Conservation (phyloP, 1,139 yeast genomes). For the Blastobotrys malaysiensis region DNA sequence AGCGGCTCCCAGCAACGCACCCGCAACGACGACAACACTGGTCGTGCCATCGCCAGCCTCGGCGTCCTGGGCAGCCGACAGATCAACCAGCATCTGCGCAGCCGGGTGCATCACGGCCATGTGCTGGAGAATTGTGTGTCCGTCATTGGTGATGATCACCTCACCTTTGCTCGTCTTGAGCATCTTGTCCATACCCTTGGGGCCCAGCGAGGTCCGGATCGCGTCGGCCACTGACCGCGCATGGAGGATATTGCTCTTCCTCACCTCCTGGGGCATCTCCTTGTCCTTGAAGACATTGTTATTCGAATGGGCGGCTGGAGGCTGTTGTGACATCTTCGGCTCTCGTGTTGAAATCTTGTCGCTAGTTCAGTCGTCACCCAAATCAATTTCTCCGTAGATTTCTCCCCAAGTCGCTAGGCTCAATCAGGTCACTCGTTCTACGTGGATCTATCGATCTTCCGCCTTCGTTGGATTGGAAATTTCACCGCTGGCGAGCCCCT, state of each 20-base stretch:
- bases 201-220: constrained; percentile 93
- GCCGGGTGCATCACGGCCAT: constrained; percentile 98
- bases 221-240: constrained; percentile 99
- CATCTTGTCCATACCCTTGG: constrained; percentile 99
- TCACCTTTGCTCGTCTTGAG: constrained; percentile 84
- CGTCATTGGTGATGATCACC: constrained; percentile 93
- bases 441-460: not conserved
- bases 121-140: constrained; percentile 87
- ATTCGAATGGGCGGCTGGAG: constrained; percentile 44
- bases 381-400: not conserved
- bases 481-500: not conserved
- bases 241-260: constrained; percentile 87
- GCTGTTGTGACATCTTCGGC: constrained; percentile 2
- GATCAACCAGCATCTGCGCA: constrained; percentile 95
- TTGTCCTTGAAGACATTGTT: constrained; percentile 89
- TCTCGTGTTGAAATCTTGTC: not conserved
- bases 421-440: not conserved
- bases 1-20: constrained; percentile 91
- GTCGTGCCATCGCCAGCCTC: constrained; percentile 99
- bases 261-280: constrained; percentile 97
- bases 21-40: constrained; percentile 91
- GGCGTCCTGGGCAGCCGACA: constrained; percentile 94
- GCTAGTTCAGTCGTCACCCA: not conserved
- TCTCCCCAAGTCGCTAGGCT: not conserved
- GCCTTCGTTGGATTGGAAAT: not conserved